Evolutionary conservation across 1,284 basidiomycete genomes (phyloP).

Genomic region (Paramarasmius palmivorus): DNA sequence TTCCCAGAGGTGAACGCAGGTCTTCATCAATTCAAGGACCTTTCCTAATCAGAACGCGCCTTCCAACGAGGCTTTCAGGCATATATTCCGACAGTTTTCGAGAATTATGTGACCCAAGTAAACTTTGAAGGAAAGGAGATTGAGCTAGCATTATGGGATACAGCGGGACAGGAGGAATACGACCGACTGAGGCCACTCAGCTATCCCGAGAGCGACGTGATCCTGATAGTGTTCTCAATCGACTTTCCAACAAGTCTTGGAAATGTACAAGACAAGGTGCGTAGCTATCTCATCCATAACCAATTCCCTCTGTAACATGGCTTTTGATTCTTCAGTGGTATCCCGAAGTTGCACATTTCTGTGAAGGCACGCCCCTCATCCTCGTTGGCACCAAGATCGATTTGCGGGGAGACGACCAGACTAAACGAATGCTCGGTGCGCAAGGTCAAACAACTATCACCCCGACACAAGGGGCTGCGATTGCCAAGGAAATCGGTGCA

Average conservation of each 20-base stretch:
- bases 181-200: conserved; percentile 91
- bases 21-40: conserved; percentile 11
- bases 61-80: conserved; percentile 53
- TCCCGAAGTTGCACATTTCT: conserved; percentile 97
- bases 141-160: conserved; percentile 97
- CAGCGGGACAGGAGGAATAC: conserved; percentile 98
- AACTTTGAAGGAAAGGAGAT: conserved; percentile 88
- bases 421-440: conserved; percentile 88
- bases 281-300: conserved; percentile 20
- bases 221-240: conserved; percentile 95
- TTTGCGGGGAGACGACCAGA: conserved; percentile 84
- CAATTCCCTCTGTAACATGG: conserved; percentile 3
- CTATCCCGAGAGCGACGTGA: conserved; percentile 96
- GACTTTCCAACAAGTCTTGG: conserved; percentile 94
- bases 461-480: conserved; percentile 73
- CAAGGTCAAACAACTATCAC: conserved; percentile 89
- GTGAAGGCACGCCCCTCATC: conserved; percentile 90
- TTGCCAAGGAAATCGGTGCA: conserved; percentile 94
- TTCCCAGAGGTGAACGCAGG: conserved; percentile 85
- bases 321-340: conserved; percentile 71
- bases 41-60: conserved; percentile 9
- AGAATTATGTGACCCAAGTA: conserved; percentile 94
- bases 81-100: conserved; percentile 98
- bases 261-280: conserved; percentile 92
- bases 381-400: conserved; percentile 96